Conservation (phyloP, 306 rosid genomes). For the Potentilla sterilis region DNA sequence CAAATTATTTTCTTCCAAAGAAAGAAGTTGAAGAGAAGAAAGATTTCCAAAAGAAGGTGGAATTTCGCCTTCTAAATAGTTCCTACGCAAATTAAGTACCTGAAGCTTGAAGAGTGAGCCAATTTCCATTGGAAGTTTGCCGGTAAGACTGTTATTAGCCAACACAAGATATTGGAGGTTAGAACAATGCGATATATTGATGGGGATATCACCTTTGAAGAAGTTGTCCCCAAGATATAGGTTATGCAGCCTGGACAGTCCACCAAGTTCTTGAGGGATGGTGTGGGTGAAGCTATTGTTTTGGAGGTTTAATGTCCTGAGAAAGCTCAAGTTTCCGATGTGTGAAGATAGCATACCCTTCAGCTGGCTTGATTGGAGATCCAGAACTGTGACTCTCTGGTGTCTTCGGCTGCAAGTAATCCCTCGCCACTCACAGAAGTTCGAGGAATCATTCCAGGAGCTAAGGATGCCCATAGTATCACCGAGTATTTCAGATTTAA, state of each 20-base stretch:
- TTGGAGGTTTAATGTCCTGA: slow-evolving; percentile 3
- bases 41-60: slow-evolving; percentile 29
- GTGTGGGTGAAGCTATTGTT: slow-evolving; percentile 16
- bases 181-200: slow-evolving; percentile 2
- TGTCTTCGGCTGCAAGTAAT: slow-evolving; percentile 17
- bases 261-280: slow-evolving; percentile 31
- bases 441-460: slow-evolving; percentile 33
- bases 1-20: background rate
- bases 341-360: slow-evolving; percentile 15
- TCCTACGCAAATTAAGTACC: background rate
- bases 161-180: slow-evolving; percentile 10
- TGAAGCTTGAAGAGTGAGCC: slow-evolving; percentile 14
- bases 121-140: background rate
- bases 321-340: slow-evolving; percentile 31
- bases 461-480: slow-evolving; percentile 12
- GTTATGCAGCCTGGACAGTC: slow-evolving; percentile 6
- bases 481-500: background rate
- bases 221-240: slow-evolving; percentile 6
- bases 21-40: slow-evolving; percentile 1
- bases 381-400: slow-evolving; percentile 18
- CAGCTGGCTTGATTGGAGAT: slow-evolving; percentile 12
- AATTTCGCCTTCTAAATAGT: slow-evolving; percentile 23
- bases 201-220: slow-evolving; percentile 24
- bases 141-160: background rate
- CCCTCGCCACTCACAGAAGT: slow-evolving; percentile 34